These are phyloP conservation scores for Apiospora hydei DNA, from an alignment of 2,329 filamentous ascomycete genomes.

Conservation along the genomic window DNA sequence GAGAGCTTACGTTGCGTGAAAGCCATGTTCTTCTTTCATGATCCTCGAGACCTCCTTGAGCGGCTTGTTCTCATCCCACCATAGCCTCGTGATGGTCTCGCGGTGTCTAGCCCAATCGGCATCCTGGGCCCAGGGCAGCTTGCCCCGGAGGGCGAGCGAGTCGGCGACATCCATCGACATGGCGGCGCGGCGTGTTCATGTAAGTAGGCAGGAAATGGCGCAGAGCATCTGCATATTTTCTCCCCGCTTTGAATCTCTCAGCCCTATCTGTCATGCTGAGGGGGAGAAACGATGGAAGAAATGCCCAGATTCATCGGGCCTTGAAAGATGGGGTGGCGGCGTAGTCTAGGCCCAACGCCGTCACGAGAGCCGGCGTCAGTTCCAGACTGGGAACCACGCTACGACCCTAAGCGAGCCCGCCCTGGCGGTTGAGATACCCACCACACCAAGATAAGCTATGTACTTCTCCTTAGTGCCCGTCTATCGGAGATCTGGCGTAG, in stretches of 20 bases:
- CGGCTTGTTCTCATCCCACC: conserved; percentile 33
- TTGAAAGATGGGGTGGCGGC: conserved; percentile 4
- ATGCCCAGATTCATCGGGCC: no score
- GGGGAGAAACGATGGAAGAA: not conserved
- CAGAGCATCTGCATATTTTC: not conserved
- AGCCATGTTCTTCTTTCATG: conserved; percentile 32
- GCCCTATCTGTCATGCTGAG: not conserved
- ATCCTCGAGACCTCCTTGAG: conserved; percentile 33
- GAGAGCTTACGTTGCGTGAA: conserved; percentile 33
- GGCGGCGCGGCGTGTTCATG: not conserved
- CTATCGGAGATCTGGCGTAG: not conserved
- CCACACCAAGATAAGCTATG: conserved; percentile 6
- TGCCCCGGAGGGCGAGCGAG: not conserved
- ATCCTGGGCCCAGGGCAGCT: conserved; percentile 28
- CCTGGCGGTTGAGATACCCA: not conserved
- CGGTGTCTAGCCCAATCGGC: conserved; percentile 32
- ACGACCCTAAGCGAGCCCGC: not conserved
- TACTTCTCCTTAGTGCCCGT: not conserved
- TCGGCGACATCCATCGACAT: not conserved
- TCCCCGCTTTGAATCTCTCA: not conserved
- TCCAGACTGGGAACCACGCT: not conserved
- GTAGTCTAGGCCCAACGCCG: not conserved
- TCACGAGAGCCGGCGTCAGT: not conserved
- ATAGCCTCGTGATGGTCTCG: conserved; percentile 32
- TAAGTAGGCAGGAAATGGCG: not conserved